Evolutionary conservation across 805 yeast species (phyloP).

Genomic region (Candida sonorensis): DNA sequence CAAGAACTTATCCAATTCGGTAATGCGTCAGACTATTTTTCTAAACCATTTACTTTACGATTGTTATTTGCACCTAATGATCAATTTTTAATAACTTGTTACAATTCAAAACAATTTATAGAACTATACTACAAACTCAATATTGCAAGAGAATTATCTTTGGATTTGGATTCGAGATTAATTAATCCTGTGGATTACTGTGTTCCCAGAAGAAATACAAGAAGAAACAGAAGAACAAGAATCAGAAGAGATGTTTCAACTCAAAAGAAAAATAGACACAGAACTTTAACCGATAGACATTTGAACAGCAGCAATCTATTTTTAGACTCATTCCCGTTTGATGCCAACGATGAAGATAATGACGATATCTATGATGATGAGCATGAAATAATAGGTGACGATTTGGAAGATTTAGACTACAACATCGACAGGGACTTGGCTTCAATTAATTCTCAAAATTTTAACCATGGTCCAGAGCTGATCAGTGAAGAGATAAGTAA

Average conservation of each 20-base stretch:
- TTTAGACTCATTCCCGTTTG: too few relatives aligned
- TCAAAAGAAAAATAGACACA: conserved; percentile 2
- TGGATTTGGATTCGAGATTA: conserved; percentile 24
- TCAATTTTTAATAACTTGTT: conserved; percentile 21
- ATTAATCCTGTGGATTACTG: conserved; percentile 22
- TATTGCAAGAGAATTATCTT: conserved; percentile 26
- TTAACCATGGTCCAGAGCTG: too few relatives aligned
- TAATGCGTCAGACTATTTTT: conserved; percentile 23
- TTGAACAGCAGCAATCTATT: too few relatives aligned
- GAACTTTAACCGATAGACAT: too few relatives aligned
- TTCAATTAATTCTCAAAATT: too few relatives aligned
- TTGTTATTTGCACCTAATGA: conserved; percentile 20
- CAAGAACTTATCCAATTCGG: conserved; percentile 27
- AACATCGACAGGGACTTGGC: too few relatives aligned
- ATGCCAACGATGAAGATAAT: not conserved
- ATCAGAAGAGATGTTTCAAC: not conserved
- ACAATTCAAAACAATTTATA: conserved; percentile 21
- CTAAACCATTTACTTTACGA: conserved; percentile 26
- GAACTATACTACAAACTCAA: conserved; percentile 26
- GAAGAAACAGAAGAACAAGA: conserved; percentile 1
- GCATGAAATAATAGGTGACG: not conserved
- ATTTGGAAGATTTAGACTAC: too few relatives aligned
- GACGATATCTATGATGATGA: not conserved
- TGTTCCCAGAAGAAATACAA: conserved; percentile 22
- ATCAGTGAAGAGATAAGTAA: too few relatives aligned